Percentiles rank a stretch among this genome's conserved stretches.
Evolutionary conservation across 164 flowering plant genomes (phyloP).

Genomic region (Liriodendron chinense): DNA sequence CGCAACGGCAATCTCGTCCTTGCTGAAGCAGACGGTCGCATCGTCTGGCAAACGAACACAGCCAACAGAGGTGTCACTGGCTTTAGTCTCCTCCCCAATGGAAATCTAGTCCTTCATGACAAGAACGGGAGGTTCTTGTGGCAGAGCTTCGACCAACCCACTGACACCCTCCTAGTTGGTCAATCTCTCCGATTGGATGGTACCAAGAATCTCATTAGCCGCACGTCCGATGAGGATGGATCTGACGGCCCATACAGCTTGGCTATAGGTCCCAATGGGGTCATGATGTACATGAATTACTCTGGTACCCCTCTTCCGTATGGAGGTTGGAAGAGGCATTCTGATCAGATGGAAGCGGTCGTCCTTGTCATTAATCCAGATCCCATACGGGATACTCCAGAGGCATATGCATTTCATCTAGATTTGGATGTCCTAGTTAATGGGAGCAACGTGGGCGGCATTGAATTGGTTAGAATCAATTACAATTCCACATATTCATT

Average conservation of each 20-base stretch:
- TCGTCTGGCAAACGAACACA: conserved; percentile 35
- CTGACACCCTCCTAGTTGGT: conserved; percentile 34
- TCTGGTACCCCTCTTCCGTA: background rate
- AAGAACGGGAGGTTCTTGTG: conserved; percentile 23
- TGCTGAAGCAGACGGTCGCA: conserved; percentile 27
- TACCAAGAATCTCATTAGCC: conserved; percentile 21
- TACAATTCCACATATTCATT: conserved; percentile 28
- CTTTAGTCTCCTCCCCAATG: conserved; percentile 19
- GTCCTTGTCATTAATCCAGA: conserved; percentile 13
- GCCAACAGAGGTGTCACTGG: conserved; percentile 30
- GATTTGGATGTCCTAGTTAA: background rate
- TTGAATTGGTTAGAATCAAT: conserved; percentile 5
- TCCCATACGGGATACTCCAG: background rate
- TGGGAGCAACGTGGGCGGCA: background rate
- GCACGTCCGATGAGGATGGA: conserved; percentile 14
- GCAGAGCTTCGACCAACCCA: conserved; percentile 38
- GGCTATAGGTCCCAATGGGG: conserved; percentile 13
- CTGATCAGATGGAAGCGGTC: background rate
- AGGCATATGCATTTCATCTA: conserved; percentile 9
- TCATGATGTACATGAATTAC: conserved; percentile 13
- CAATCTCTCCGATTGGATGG: conserved; percentile 13
- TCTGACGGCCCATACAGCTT: conserved; percentile 30
- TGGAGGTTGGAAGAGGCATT: background rate
- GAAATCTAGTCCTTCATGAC: conserved; percentile 35
- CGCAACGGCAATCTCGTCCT: conserved; percentile 35